These are phyloP conservation scores for Carex parvula DNA, from an alignment of 176 grass and related monocot genomes.

Conservation along the genomic window DNA sequence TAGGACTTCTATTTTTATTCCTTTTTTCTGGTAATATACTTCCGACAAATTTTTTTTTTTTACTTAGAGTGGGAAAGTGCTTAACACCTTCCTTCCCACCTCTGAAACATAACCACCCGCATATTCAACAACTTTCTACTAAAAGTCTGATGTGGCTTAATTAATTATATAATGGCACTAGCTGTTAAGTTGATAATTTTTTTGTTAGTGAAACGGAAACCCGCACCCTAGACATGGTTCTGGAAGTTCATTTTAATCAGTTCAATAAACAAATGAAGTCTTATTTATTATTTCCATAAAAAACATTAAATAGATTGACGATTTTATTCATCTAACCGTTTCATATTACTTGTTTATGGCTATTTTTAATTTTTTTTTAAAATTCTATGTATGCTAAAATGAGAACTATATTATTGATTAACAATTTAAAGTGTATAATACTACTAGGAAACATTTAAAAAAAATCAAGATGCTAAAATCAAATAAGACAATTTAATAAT, in stretches of 20 bases:
- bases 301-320: neutral
- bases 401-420: neutral
- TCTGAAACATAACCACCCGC: neutral
- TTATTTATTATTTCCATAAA: neutral
- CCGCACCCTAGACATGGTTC: too few species aligned
- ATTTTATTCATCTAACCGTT: neutral
- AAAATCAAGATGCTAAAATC: neutral
- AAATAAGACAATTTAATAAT: neutral
- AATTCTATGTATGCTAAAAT: neutral
- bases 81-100: neutral
- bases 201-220: too few species aligned
- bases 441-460: neutral
- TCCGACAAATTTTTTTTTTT: neutral
- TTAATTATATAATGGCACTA: neutral
- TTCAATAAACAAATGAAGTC: neutral
- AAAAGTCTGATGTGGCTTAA: neutral
- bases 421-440: neutral
- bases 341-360: neutral
- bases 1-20: neutral
- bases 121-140: neutral
- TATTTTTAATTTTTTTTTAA: neutral
- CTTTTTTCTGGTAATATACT: neutral
- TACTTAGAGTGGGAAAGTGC: constrained; percentile 1
- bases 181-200: neutral
- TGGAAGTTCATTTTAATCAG: too few species aligned